Conservation (phyloP, 495 filamentous ascomycete species). For the Venustampulla echinocandica region DNA sequence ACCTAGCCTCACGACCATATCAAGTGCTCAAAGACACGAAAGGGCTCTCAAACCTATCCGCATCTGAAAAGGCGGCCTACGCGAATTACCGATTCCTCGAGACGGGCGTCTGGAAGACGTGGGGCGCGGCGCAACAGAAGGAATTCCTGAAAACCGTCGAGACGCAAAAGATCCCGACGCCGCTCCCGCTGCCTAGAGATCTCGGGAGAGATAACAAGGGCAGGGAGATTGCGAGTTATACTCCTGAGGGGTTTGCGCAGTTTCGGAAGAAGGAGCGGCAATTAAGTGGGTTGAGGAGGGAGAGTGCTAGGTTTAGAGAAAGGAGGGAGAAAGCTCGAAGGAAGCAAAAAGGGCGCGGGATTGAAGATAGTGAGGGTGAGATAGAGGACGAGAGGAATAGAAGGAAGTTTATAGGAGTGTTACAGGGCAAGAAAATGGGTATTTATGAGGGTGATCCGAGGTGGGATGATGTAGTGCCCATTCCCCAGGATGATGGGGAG, state of each 20-base stretch:
- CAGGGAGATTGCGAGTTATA: conserved; percentile 32
- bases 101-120: conserved; percentile 11
- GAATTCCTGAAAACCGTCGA: conserved; percentile 41
- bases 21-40: conserved; percentile 12
- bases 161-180: conserved; percentile 34
- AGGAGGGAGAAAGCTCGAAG: background rate
- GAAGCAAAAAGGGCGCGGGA: background rate
- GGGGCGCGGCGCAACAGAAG: conserved; percentile 23
- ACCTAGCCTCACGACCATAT: conserved; percentile 17
- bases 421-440: conserved; percentile 36
- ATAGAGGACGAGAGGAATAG: conserved; percentile 36
- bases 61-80: conserved; percentile 18
- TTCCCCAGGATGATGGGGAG: conserved; percentile 74
- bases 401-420: conserved; percentile 34
- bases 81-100: conserved; percentile 16
- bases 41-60: conserved; percentile 10
- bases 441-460: conserved; percentile 59
- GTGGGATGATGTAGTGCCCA: conserved; percentile 78
- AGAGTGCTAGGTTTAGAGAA: conserved; percentile 20
- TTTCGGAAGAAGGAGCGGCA: conserved; percentile 23
- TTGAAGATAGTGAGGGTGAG: conserved; percentile 27
- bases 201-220: conserved; percentile 38
- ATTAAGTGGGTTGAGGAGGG: conserved; percentile 23
- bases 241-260: conserved; percentile 27
- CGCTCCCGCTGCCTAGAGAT: conserved; percentile 26